These are phyloP conservation scores for Parmelia sp. DNA, from an alignment of 495 filamentous ascomycete genomes.

Conservation along the genomic window DNA sequence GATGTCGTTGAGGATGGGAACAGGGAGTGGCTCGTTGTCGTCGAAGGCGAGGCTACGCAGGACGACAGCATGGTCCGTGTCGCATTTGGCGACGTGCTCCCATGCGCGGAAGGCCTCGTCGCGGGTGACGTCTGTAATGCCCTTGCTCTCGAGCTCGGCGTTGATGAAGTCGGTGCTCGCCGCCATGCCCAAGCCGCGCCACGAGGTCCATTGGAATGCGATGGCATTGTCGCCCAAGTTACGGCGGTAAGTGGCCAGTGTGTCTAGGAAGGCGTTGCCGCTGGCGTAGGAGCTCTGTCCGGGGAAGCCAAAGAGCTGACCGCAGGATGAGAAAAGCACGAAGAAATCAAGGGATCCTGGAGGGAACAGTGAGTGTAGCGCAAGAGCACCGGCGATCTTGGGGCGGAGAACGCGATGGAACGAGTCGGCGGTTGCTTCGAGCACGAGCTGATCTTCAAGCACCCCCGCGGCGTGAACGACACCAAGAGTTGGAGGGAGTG, in stretches of 20 bases:
- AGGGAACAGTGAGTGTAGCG: conserved; percentile 36
- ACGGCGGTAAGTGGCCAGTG: conserved; percentile 32
- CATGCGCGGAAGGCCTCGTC: conserved; percentile 43
- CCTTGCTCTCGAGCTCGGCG: conserved; percentile 38
- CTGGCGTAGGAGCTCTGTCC: conserved; percentile 35
- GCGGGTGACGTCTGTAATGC: conserved; percentile 37
- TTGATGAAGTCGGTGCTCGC: conserved; percentile 37
- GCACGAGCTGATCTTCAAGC: conserved; percentile 36
- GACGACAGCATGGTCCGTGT: conserved; percentile 37
- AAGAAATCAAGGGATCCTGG: conserved; percentile 34
- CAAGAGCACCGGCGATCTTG: conserved; percentile 39
- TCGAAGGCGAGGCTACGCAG: conserved; percentile 29
- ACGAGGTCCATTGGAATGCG: conserved; percentile 40
- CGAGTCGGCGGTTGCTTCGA: conserved; percentile 32
- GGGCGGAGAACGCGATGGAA: conserved; percentile 35
- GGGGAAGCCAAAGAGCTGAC: conserved; percentile 34
- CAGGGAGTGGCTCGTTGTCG: conserved; percentile 25
- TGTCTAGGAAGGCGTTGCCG: conserved; percentile 38
- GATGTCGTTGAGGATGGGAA: conserved; percentile 33
- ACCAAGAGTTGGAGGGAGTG: conserved; percentile 35
- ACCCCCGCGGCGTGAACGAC: conserved; percentile 46
- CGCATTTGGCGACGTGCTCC: conserved; percentile 32
- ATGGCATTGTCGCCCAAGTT: conserved; percentile 35
- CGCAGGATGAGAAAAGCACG: conserved; percentile 35
- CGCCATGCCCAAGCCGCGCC: conserved; percentile 41